These are phyloP conservation scores for Candida gigantensis DNA, from an alignment of 1,139 yeast genomes.

Conservation along the genomic window DNA sequence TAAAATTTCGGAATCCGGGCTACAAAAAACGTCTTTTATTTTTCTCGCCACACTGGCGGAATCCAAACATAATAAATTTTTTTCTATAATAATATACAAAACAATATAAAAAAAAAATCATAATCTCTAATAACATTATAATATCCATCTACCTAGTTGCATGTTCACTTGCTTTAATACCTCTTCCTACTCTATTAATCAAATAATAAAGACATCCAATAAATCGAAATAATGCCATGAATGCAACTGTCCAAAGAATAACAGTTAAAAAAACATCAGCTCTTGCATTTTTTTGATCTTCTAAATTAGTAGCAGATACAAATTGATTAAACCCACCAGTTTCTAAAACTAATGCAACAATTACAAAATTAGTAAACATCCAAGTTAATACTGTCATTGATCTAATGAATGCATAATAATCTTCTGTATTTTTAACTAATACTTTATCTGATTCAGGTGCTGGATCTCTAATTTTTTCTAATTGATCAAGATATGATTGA, in stretches of 20 bases:
- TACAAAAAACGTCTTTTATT: too few species aligned
- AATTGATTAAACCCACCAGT: slow-evolving; percentile 62
- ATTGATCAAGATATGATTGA: slow-evolving; percentile 59
- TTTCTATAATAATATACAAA: too few species aligned
- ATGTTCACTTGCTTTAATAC: slow-evolving; percentile 24
- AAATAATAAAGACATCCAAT: slow-evolving; percentile 67
- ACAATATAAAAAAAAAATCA: too few species aligned
- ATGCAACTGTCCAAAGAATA: slow-evolving; percentile 78
- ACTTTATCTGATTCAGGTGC: slow-evolving; percentile 28
- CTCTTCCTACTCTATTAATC: slow-evolving; percentile 34
- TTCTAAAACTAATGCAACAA: slow-evolving; percentile 70
- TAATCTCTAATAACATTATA: too few species aligned
- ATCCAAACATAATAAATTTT: too few species aligned
- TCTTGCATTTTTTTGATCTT: slow-evolving; percentile 23
- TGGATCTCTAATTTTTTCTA: slow-evolving; percentile 58
- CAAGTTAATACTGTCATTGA: slow-evolving; percentile 79
- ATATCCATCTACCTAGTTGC: slow-evolving; percentile 13
- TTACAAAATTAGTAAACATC: slow-evolving; percentile 73
- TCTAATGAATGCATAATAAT: slow-evolving; percentile 77
- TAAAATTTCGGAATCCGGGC: too few species aligned
- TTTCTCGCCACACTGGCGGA: too few species aligned
- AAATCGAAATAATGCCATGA: slow-evolving; percentile 73
- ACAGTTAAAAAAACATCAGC: slow-evolving; percentile 63
- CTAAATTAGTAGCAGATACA: slow-evolving; percentile 15
- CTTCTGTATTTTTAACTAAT: slow-evolving; percentile 51